Evolutionary conservation across 2,329 filamentous ascomycete species (phyloP).

Genomic region (Aspergillus fumigatus): DNA sequence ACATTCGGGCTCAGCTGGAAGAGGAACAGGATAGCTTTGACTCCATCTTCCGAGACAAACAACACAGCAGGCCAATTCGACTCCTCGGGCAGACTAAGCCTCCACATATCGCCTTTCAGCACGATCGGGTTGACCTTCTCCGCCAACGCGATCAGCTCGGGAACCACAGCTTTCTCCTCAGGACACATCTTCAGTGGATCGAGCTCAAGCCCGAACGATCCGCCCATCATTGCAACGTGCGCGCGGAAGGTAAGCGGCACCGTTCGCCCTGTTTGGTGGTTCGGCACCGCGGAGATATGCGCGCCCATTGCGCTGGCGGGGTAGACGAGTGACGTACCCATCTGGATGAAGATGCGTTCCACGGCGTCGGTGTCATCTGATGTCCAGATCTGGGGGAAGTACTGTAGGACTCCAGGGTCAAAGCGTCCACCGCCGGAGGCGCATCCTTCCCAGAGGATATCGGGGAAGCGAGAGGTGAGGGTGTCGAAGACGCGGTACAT

Average conservation of each 20-base stretch:
- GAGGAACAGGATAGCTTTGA: constrained; percentile 52
- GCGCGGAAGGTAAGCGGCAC: constrained; percentile 57
- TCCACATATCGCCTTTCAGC: constrained; percentile 56
- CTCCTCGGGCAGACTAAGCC: constrained; percentile 53
- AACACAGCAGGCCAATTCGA: constrained; percentile 61
- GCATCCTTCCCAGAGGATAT: constrained; percentile 63
- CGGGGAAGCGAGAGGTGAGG: constrained; percentile 55
- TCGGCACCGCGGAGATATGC: constrained; percentile 60
- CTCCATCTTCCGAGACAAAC: constrained; percentile 52
- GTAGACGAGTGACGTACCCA: constrained; percentile 61
- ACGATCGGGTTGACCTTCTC: constrained; percentile 58
- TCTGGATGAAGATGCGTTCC: constrained; percentile 58
- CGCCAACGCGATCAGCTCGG: constrained; percentile 50
- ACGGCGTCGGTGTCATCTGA: constrained; percentile 62
- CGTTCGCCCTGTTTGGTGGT: constrained; percentile 52
- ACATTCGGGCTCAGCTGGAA: constrained; percentile 54
- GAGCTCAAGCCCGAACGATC: constrained; percentile 62
- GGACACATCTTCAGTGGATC: constrained; percentile 50
- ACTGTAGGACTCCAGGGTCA: constrained; percentile 59
- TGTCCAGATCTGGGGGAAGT: constrained; percentile 63
- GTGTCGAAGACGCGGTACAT: constrained; percentile 59
- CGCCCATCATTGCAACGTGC: constrained; percentile 65
- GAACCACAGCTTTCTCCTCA: constrained; percentile 52
- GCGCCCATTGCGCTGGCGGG: constrained; percentile 61
- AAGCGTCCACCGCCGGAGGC: constrained; percentile 62